phyloP scores from a whole-genome alignment of 2,329 filamentous ascomycete genomes.

The Cucurbitaria berberidis region DNA sequence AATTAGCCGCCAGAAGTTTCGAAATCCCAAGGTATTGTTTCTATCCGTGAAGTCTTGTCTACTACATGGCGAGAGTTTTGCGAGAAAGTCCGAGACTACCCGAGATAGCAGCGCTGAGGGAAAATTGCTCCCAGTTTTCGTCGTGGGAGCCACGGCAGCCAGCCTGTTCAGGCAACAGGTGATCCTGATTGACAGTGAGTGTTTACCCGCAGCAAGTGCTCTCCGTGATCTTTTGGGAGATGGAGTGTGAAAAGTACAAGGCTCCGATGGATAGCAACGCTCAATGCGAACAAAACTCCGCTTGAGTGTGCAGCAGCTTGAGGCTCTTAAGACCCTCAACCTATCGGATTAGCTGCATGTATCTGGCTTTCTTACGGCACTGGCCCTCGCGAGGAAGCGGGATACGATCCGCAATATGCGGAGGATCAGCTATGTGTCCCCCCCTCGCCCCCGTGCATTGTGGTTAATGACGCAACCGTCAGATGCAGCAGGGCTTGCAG shows the following conservation, averaged over 20 bases:
- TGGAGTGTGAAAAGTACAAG: not conserved
- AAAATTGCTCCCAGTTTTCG: no score
- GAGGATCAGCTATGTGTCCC: constrained; percentile 35
- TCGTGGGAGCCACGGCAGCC: no score
- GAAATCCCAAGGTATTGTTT: not conserved
- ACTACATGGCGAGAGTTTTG: no score
- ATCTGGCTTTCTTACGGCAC: constrained; percentile 25
- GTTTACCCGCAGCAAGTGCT: not conserved
- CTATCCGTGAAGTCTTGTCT: not conserved
- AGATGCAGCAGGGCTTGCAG: constrained; percentile 18
- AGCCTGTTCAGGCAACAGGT: no score
- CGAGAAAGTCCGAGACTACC: no score
- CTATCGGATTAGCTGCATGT: constrained; percentile 25
- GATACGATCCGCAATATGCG: constrained; percentile 39
- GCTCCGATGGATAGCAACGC: not conserved
- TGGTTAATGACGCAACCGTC: constrained; percentile 37
- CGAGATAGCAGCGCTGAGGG: not conserved
- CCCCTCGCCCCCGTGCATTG: constrained; percentile 25
- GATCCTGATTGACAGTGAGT: not conserved
- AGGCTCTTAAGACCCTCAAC: constrained; percentile 14
- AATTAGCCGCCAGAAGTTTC: not conserved
- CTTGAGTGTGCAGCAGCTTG: constrained; percentile 11
- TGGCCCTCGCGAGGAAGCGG: constrained; percentile 42
- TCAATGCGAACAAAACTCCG: not conserved
- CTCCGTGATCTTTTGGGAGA: constrained; percentile 1